These are phyloP conservation scores for Sporothrix luriei DNA, from an alignment of 2,329 filamentous ascomycete species.

Conservation along the genomic window DNA sequence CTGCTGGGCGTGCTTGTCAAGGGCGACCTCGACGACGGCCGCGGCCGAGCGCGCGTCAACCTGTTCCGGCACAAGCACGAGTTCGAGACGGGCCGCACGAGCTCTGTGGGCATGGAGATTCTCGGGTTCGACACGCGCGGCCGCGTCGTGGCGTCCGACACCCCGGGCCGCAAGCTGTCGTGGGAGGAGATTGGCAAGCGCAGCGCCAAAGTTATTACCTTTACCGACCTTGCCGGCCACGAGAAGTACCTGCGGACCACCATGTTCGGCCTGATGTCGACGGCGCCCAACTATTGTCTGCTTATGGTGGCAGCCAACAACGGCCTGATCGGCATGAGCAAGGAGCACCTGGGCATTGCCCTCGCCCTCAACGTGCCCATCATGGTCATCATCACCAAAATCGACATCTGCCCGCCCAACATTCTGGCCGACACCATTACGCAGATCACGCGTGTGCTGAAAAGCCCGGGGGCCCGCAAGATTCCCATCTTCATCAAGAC, in stretches of 20 bases:
- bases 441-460: slow-evolving; percentile 89
- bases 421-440: slow-evolving; percentile 92
- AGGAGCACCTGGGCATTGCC: slow-evolving; percentile 94
- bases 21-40: slow-evolving; percentile 89
- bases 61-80: slow-evolving; percentile 98
- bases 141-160: slow-evolving; percentile 77
- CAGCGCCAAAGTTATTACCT: slow-evolving; percentile 94
- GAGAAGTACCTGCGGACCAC: slow-evolving; percentile 94
- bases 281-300: slow-evolving; percentile 94
- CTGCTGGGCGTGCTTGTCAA: slow-evolving; percentile 95
- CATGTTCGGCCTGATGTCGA: slow-evolving; percentile 91
- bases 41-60: slow-evolving; percentile 90
- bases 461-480: slow-evolving; percentile 89
- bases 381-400: slow-evolving; percentile 97
- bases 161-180: slow-evolving; percentile 75
- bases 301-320: slow-evolving; percentile 99
- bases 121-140: slow-evolving; percentile 93
- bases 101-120: slow-evolving; percentile 97
- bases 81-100: slow-evolving; percentile 91
- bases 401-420: slow-evolving; percentile 95
- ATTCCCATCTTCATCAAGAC: slow-evolving; percentile 95
- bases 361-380: slow-evolving; percentile 93
- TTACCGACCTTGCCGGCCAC: slow-evolving; percentile 93
- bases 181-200: slow-evolving; percentile 98
- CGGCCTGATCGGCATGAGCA: slow-evolving; percentile 95